These are phyloP conservation scores for Quercus agrifolia DNA, from an alignment of 306 rosid genomes.

Conservation along the genomic window DNA sequence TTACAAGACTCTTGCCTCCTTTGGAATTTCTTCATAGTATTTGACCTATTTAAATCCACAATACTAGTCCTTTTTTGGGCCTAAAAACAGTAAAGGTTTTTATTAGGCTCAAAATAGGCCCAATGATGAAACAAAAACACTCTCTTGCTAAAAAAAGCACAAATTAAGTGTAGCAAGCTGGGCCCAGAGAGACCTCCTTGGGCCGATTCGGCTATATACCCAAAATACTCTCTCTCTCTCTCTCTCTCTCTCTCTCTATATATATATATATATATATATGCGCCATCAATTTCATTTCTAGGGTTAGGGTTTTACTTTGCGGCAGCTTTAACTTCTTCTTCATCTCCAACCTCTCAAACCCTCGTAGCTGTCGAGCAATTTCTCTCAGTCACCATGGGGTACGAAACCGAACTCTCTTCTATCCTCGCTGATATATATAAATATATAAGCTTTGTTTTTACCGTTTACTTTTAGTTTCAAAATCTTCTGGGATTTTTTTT, in stretches of 20 bases:
- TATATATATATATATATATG: conserved; percentile 24
- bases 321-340: conserved; percentile 14
- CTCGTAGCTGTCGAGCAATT: conserved; percentile 11
- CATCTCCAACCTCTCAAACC: neutral
- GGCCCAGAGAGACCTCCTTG: neutral
- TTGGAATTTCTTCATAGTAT: too few species aligned
- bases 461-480: neutral
- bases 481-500: too few species aligned
- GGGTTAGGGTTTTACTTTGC: conserved; percentile 40
- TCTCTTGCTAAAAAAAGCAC: neutral
- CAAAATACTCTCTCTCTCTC: neutral
- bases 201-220: neutral
- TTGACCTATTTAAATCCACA: too few species aligned
- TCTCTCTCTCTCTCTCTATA: neutral
- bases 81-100: too few species aligned
- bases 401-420: neutral
- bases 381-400: conserved; percentile 48
- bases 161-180: neutral
- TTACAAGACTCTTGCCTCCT: too few species aligned
- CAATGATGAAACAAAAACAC: neutral
- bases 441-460: neutral
- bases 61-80: too few species aligned
- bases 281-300: neutral
- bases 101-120: neutral
- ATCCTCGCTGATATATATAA: neutral